phyloP scores from a whole-genome alignment of 1,284 basidiomycete species.

The Prillingera fragicola region DNA sequence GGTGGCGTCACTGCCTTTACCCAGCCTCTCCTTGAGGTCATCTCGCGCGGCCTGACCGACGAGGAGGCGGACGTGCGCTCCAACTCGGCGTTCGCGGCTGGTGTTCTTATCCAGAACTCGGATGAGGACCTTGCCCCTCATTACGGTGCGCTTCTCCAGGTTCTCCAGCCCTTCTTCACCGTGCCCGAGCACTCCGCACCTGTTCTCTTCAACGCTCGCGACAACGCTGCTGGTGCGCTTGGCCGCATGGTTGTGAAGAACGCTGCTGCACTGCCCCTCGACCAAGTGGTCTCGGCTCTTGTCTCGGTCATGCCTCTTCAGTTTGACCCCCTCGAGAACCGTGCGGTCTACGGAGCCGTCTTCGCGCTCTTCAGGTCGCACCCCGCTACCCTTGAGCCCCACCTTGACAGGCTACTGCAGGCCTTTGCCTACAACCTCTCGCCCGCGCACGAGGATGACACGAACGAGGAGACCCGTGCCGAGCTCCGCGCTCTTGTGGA shows the following conservation, averaged over 20 bases:
- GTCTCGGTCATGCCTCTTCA: slow-evolving; percentile 77
- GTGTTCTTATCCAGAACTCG: slow-evolving; percentile 86
- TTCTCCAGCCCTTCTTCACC: slow-evolving; percentile 77
- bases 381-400: slow-evolving; percentile 62
- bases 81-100: slow-evolving; percentile 92
- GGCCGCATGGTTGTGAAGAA: slow-evolving; percentile 83
- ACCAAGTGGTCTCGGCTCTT: slow-evolving; percentile 77
- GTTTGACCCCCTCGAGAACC: slow-evolving; percentile 84
- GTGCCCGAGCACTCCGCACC: slow-evolving; percentile 54
- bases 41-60: slow-evolving; percentile 74
- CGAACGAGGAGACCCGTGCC: slow-evolving; percentile 67
- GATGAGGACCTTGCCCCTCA: slow-evolving; percentile 76
- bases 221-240: slow-evolving; percentile 93
- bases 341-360: slow-evolving; percentile 80
- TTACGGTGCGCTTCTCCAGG: slow-evolving; percentile 69
- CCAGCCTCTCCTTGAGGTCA: slow-evolving; percentile 67
- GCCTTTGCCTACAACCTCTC: slow-evolving; percentile 83
- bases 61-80: slow-evolving; percentile 86
- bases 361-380: slow-evolving; percentile 80
- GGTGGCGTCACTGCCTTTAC: slow-evolving; percentile 79
- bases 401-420: slow-evolving; percentile 74
- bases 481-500: slow-evolving; percentile 71
- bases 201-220: slow-evolving; percentile 74
- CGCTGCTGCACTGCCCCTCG: slow-evolving; percentile 73
- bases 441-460: slow-evolving; percentile 63